Base-by-base conservation (phyloP, 305 asterid species). In the Fraxinus paxiana region DNA sequence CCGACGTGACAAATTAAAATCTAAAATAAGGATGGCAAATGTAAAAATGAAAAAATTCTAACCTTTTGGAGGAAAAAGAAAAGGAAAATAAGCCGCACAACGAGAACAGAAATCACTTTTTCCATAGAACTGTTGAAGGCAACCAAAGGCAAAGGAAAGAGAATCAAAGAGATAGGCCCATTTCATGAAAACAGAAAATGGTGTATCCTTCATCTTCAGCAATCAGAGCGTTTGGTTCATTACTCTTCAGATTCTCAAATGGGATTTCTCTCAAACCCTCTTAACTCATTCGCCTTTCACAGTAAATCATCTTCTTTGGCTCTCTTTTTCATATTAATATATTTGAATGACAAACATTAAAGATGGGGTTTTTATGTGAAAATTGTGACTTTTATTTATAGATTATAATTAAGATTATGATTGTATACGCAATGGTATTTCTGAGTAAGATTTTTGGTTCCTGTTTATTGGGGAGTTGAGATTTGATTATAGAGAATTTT, bases 181-280 rank as follows among this genome's bases (percentile, higher is more conserved):
- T 77, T 86, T 56, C 63, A 82, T 13, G 80, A 51, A 41, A 56
- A 1, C 37, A 12, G 75, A 31, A 56, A 79, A 88, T 86, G 90
- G 86, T 82, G 85, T 82, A 85, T 20, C 77, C 92, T 83, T 86
- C 92, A 65, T 78, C 75, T 31, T 70, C 89, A 79, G 77, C 92
- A 84, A 15, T 90, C 59, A 87, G 90, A 86, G 90, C 82, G 78
- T 81, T 91, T 46, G 90, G 97, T 80, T 88, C 96, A 77, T 54
- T 89, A 35, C 85, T 92, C 67, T 72, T 85, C 89, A 91, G 91
- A 87, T 83, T 88, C 83, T 89, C 96, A n/a, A 87, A 84, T 87
- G 91, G 96, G 90, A 86, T 88, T 90, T 87, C 83, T 87, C 89
- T 83, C 84, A 88, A 89, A 87, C 88, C 92, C 84, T 69, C 73